phyloP scores from a whole-genome alignment of 768 basidiomycete species.

The Lactarius quietus region DNA sequence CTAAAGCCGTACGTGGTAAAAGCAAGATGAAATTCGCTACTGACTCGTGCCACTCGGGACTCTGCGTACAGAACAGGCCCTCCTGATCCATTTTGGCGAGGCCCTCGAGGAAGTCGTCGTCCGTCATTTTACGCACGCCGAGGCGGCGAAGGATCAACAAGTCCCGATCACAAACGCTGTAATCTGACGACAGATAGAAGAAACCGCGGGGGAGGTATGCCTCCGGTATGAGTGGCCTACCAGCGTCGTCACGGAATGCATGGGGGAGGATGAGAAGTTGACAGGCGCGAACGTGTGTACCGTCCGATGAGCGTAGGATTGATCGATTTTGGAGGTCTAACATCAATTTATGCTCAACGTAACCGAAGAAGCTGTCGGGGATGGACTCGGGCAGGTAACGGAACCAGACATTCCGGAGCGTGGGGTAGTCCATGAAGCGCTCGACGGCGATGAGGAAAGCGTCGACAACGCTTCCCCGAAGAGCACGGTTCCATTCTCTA shows the following conservation, averaged over 20 bases:
- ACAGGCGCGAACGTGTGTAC: constrained; percentile 16
- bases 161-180: not conserved
- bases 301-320: constrained; percentile 26
- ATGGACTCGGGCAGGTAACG: constrained; percentile 28
- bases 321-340: constrained; percentile 6
- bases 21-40: not conserved
- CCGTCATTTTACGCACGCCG: constrained; percentile 21
- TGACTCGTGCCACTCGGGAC: constrained; percentile 15
- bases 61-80: not conserved
- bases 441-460: constrained; percentile 29
- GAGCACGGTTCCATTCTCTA: constrained; percentile 28
- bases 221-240: constrained; percentile 13
- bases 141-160: constrained; percentile 10
- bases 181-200: constrained; percentile 21
- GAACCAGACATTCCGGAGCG: constrained; percentile 29
- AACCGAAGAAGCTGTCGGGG: constrained; percentile 25
- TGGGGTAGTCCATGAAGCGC: constrained; percentile 21
- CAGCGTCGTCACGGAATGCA: constrained; percentile 2
- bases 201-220: constrained; percentile 1
- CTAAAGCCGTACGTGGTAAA: not conserved
- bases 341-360: constrained; percentile 16
- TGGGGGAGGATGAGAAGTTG: constrained; percentile 13
- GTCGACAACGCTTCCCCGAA: constrained; percentile 26
- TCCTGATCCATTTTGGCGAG: constrained; percentile 13
- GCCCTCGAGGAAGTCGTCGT: constrained; percentile 10